A percentile compares a stretch with the other conserved stretches of the same genome.
Evolutionary conservation across 306 rosid genomes (phyloP).

Genomic region (Cucurbita argyrosperma): DNA sequence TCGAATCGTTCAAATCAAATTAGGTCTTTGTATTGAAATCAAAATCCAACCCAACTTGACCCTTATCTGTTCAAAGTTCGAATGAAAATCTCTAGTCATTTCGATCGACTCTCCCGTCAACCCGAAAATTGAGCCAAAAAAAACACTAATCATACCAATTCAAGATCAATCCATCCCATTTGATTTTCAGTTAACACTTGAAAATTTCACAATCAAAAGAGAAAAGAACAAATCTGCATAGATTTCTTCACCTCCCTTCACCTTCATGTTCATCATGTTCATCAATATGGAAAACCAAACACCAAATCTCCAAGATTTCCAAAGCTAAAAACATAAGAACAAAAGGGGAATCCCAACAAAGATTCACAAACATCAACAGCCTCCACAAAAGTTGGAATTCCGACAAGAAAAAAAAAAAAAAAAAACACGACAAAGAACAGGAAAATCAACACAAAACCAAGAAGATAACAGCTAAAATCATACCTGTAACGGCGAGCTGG

Average conservation of each 20-base stretch:
- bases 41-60: not conserved
- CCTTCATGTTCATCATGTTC: not conserved
- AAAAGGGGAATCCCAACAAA: not conserved
- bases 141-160: not conserved
- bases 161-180: not conserved
- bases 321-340: not conserved
- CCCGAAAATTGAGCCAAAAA: too few relatives aligned
- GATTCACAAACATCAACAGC: not conserved
- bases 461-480: not conserved
- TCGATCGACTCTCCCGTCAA: not conserved
- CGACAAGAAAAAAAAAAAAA: not conserved
- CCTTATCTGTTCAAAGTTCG: not conserved
- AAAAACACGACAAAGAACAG: not conserved
- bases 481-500: conserved; percentile 52
- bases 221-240: not conserved
- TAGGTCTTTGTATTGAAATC: not conserved
- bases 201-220: not conserved
- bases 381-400: not conserved
- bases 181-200: not conserved
- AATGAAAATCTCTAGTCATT: not conserved
- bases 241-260: not conserved
- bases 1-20: not conserved
- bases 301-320: not conserved
- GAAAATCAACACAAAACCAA: not conserved
- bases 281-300: not conserved